Evolutionary conservation across 306 rosid species (phyloP).

Genomic region (Echinosophora koreensis): DNA sequence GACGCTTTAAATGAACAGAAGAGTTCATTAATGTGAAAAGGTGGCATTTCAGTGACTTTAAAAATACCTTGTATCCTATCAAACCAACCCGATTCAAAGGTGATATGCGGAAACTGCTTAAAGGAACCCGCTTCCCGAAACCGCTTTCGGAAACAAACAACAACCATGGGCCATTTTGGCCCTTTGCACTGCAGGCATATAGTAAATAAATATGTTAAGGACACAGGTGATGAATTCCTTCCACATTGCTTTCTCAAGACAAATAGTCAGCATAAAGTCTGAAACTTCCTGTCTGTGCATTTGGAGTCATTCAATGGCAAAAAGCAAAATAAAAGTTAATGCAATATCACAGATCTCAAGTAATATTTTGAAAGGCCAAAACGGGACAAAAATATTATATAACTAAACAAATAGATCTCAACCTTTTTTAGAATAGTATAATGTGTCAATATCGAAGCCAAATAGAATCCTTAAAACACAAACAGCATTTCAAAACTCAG

Average conservation of each 20-base stretch:
- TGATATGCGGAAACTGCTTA: slow-evolving; percentile 76
- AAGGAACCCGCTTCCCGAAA: slow-evolving; percentile 93
- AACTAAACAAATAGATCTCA: slow-evolving; percentile 17
- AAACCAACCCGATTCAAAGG: slow-evolving; percentile 88
- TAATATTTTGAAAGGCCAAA: neutral
- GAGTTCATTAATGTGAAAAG: slow-evolving; percentile 13
- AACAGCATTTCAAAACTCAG: slow-evolving; percentile 1
- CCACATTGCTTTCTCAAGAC: slow-evolving; percentile 10
- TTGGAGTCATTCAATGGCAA: slow-evolving; percentile 18
- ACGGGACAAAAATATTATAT: neutral
- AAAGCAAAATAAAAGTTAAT: neutral
- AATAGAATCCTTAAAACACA: slow-evolving; percentile 21
- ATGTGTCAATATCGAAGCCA: slow-evolving; percentile 15
- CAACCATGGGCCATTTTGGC: slow-evolving; percentile 86
- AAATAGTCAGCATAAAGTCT: slow-evolving; percentile 27
- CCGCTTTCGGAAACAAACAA: slow-evolving; percentile 96
- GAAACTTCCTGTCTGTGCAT: slow-evolving; percentile 18
- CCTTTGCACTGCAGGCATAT: slow-evolving; percentile 54
- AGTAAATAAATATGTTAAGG: slow-evolving; percentile 33
- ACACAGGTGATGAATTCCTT: slow-evolving; percentile 23
- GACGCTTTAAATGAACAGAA: slow-evolving; percentile 6
- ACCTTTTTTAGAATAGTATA: neutral
- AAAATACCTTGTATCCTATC: slow-evolving; percentile 90
- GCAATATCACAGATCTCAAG: neutral
- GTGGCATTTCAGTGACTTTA: neutral